phyloP scores from a whole-genome alignment of 129 eudicot genomes.

The Dittrichia graveolens region DNA sequence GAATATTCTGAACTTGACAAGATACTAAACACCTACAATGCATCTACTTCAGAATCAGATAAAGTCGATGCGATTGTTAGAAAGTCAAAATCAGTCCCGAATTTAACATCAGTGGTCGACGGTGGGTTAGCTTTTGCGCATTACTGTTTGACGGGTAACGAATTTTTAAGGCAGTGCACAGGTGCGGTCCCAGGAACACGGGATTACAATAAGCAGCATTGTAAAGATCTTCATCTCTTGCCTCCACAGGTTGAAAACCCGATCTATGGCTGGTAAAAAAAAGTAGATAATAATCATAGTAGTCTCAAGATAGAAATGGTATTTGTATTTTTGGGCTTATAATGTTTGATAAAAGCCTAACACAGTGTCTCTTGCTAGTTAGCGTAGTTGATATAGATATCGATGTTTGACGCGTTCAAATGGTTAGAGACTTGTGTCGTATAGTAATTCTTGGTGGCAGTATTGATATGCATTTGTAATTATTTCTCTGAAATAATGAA shows the following conservation, averaged over 20 bases:
- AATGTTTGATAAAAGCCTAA: constrained; percentile 19
- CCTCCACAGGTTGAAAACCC: constrained; percentile 93
- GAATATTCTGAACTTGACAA: constrained; percentile 82
- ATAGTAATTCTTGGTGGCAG: constrained; percentile 12
- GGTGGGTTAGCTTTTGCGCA: constrained; percentile 93
- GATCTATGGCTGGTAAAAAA: constrained; percentile 75
- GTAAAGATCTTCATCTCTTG: constrained; percentile 74
- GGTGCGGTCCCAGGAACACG: constrained; percentile 86
- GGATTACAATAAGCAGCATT: constrained; percentile 62
- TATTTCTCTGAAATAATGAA: constrained; percentile 8
- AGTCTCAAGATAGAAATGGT: constrained; percentile 32
- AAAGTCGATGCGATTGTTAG: constrained; percentile 24
- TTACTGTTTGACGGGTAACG: constrained; percentile 81
- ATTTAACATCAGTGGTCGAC: constrained; percentile 63
- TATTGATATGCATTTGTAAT: background rate
- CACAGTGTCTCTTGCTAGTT: constrained; percentile 26
- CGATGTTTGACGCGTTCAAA: background rate
- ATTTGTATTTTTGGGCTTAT: constrained; percentile 14
- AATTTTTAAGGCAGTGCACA: constrained; percentile 75
- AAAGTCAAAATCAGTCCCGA: constrained; percentile 74
- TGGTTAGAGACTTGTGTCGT: background rate
- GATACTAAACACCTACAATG: constrained; percentile 37
- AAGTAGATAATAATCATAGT: constrained; percentile 13
- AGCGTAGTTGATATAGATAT: constrained; percentile 3
- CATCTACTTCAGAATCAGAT: constrained; percentile 12